Conservation (phyloP, 805 yeast species). For the Candida hispaniensis region DNA sequence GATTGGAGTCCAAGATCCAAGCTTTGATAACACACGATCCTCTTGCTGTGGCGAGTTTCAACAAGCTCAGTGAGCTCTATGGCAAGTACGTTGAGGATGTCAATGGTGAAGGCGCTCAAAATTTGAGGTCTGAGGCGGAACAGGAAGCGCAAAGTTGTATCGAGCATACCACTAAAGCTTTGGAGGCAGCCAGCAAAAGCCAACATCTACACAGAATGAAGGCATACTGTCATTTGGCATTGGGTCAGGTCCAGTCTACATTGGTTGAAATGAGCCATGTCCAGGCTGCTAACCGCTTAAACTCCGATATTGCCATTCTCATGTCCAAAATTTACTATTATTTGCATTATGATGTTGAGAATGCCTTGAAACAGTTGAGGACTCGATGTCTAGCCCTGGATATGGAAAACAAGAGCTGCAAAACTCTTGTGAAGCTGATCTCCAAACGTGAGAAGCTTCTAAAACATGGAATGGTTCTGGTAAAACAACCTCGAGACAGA, state of each 20-base stretch:
- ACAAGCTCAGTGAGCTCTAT: no score
- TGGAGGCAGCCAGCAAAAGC: slow-evolving; percentile 25
- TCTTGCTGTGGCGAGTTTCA: no score
- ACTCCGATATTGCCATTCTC: slow-evolving; percentile 23
- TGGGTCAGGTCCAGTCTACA: slow-evolving; percentile 28
- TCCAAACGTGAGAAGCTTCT: slow-evolving; percentile 24
- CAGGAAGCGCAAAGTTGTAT: slow-evolving; percentile 22
- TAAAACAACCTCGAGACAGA: slow-evolving; percentile 17
- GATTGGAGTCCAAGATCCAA: slow-evolving; percentile 7
- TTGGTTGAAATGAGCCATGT: slow-evolving; percentile 28
- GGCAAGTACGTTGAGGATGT: slow-evolving; percentile 16
- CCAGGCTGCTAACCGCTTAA: slow-evolving; percentile 22
- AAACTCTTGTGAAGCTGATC: slow-evolving; percentile 29
- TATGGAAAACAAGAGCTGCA: slow-evolving; percentile 58
- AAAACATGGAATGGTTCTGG: slow-evolving; percentile 17
- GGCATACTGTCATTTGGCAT: slow-evolving; percentile 27
- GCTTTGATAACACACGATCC: no score
- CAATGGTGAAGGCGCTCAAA: slow-evolving; percentile 18
- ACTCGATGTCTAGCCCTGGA: slow-evolving; percentile 67
- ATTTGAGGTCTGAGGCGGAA: slow-evolving; percentile 17
- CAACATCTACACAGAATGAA: slow-evolving; percentile 25
- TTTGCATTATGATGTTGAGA: slow-evolving; percentile 43
- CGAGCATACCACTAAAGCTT: slow-evolving; percentile 22
- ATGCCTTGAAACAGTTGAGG: slow-evolving; percentile 38
- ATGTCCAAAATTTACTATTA: slow-evolving; percentile 36